A percentile compares a stretch with the other conserved stretches of the same genome.
Evolutionary conservation across 2,329 filamentous ascomycete genomes (phyloP).

Genomic region (Huntiella savannae): DNA sequence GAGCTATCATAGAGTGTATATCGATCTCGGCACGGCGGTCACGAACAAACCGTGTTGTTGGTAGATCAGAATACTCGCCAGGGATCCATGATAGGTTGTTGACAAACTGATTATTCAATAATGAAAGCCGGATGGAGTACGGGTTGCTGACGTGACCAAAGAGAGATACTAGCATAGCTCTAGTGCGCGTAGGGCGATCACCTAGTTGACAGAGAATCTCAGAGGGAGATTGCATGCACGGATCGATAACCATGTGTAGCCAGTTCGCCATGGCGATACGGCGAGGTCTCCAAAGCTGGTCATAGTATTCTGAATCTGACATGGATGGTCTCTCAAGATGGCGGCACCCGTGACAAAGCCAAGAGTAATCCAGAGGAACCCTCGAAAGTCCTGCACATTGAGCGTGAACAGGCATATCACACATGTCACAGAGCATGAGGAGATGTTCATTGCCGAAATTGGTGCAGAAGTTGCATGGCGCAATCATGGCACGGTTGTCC

Average conservation of each 20-base stretch:
- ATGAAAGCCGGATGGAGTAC: background rate
- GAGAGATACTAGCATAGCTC: background rate
- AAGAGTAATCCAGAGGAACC: background rate
- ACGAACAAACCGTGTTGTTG: too few species aligned
- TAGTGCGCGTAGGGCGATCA: background rate
- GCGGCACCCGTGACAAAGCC: background rate
- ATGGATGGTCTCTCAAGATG: too few species aligned
- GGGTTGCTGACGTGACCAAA: constrained; percentile 1
- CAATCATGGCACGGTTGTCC: constrained; percentile 1
- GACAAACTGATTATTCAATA: too few species aligned
- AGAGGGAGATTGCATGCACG: background rate
- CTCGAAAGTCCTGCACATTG: background rate
- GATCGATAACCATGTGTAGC: background rate
- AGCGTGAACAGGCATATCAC: background rate
- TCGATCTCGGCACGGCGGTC: too few species aligned
- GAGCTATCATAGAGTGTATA: too few species aligned
- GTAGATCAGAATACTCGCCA: too few species aligned
- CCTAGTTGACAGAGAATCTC: background rate
- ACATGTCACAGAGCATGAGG: constrained; percentile 1
- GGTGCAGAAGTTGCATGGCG: background rate
- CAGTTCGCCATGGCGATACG: constrained; percentile 1
- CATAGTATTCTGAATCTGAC: background rate
- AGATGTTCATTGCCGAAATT: background rate
- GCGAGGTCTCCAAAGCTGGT: background rate
- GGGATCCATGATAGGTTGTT: background rate